Evolutionary conservation across 2,329 filamentous ascomycete species (phyloP).

Genomic region (Elsinoe ampelina): DNA sequence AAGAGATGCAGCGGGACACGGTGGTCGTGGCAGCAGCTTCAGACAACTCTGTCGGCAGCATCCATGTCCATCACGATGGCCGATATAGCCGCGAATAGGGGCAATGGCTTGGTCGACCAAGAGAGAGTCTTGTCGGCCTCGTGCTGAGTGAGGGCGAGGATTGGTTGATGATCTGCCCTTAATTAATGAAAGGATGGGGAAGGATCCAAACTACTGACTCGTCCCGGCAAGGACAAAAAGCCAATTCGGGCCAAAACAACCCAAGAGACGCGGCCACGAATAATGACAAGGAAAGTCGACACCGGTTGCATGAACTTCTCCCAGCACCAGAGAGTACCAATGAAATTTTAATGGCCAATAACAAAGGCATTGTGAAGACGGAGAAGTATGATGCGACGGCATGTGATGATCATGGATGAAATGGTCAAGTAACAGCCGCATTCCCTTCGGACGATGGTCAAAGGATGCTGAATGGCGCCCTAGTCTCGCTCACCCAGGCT

Average conservation of each 20-base stretch:
- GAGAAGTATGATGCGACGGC: too few species aligned
- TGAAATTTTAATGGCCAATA: too few species aligned
- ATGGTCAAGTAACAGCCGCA: too few species aligned
- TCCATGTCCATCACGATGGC: neutral
- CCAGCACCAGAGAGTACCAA: too few species aligned
- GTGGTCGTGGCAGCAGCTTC: neutral
- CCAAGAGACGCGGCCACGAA: too few species aligned
- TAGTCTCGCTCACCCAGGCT: neutral
- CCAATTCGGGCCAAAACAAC: neutral
- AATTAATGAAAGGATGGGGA: neutral
- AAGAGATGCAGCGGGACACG: neutral
- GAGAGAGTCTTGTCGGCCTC: neutral
- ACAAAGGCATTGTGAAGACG: too few species aligned
- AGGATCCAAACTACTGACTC: neutral
- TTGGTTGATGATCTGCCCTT: constrained; percentile 4
- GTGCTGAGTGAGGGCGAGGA: neutral
- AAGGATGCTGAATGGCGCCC: neutral
- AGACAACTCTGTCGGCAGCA: neutral
- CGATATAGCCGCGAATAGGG: constrained; percentile 4
- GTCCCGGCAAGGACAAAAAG: neutral
- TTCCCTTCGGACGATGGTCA: neutral
- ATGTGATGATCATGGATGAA: too few species aligned
- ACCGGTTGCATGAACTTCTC: too few species aligned
- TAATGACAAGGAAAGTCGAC: too few species aligned
- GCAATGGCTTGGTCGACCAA: neutral